A percentile compares a stretch with the other conserved stretches of the same genome.
These are phyloP conservation scores for Ogataea degrootiae DNA, from an alignment of 805 yeast species.

Conservation along the genomic window DNA sequence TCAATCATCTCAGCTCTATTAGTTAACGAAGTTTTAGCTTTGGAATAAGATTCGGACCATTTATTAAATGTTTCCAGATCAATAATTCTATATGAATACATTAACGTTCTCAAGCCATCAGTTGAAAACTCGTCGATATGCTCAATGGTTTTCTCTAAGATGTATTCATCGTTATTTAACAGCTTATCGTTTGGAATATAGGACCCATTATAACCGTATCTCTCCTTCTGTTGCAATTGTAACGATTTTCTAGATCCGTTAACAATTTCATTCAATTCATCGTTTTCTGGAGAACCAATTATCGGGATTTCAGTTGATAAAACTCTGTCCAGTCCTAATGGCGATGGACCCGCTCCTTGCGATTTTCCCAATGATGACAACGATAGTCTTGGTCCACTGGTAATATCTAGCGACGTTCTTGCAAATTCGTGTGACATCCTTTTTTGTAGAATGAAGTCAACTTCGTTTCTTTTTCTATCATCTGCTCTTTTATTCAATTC, in stretches of 20 bases:
- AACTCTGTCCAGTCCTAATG: slow-evolving; percentile 14
- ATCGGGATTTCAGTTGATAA: slow-evolving; percentile 26
- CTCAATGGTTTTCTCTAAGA: slow-evolving; percentile 78
- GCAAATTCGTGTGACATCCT: slow-evolving; percentile 12
- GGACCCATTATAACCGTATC: slow-evolving; percentile 34
- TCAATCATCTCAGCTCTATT: slow-evolving; percentile 67
- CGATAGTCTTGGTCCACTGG: slow-evolving; percentile 8
- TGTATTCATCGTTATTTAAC: slow-evolving; percentile 65
- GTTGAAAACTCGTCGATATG: slow-evolving; percentile 93
- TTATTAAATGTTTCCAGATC: slow-evolving; percentile 48
- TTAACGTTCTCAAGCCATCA: slow-evolving; percentile 86
- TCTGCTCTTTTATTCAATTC: slow-evolving; percentile 56
- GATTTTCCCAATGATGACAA: slow-evolving; percentile 26
- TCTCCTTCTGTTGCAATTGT: slow-evolving; percentile 53
- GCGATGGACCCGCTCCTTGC: slow-evolving; percentile 23
- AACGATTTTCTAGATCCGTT: slow-evolving; percentile 51
- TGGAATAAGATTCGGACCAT: slow-evolving; percentile 67
- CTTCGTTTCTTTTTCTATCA: slow-evolving; percentile 71
- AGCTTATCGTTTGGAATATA: slow-evolving; percentile 52
- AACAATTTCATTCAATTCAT: slow-evolving; percentile 51
- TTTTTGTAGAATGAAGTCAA: slow-evolving; percentile 61
- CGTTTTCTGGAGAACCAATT: slow-evolving; percentile 29
- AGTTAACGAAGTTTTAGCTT: slow-evolving; percentile 71
- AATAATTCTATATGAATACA: slow-evolving; percentile 78
- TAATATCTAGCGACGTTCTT: slow-evolving; percentile 6